These are phyloP conservation scores for Suillus clintonianus DNA, from an alignment of 768 basidiomycete species.

Conservation along the genomic window DNA sequence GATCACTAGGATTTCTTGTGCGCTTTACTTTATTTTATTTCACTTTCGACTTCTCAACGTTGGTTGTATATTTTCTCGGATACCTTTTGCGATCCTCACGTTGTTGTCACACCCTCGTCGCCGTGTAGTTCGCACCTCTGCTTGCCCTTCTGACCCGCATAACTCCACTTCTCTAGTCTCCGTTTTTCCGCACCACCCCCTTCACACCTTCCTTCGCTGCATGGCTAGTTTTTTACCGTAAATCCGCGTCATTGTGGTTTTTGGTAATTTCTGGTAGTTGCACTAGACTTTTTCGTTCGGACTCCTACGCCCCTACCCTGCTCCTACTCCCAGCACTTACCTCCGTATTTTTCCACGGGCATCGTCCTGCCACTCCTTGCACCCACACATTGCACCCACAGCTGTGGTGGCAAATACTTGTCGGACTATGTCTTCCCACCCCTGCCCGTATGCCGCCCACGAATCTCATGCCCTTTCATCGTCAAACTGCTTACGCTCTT, in stretches of 20 bases:
- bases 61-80: constrained; percentile 35
- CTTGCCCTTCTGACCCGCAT: constrained; percentile 35
- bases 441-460: constrained; percentile 16
- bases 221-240: constrained; percentile 25
- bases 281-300: constrained; percentile 23
- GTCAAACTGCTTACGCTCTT: constrained; percentile 8
- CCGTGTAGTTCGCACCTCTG: constrained; percentile 30
- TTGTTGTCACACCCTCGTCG: constrained; percentile 31
- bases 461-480: constrained; percentile 11
- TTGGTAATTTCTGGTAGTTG: constrained; percentile 26
- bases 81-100: constrained; percentile 28
- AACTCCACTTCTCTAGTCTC: constrained; percentile 23
- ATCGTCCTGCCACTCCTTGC: constrained; percentile 28
- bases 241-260: constrained; percentile 16
- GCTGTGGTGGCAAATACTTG: constrained; percentile 17
- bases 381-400: constrained; percentile 27
- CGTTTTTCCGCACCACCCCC: constrained; percentile 18
- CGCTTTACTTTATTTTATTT: constrained; percentile 38
- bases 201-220: constrained; percentile 24
- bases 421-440: constrained; percentile 19
- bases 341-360: constrained; percentile 9
- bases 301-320: constrained; percentile 14
- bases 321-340: constrained; percentile 21
- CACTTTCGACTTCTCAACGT: constrained; percentile 32
- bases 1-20: constrained; percentile 43